These are phyloP conservation scores for Paradendryphiella salina DNA, from an alignment of 2,329 filamentous ascomycete genomes.

Conservation along the genomic window DNA sequence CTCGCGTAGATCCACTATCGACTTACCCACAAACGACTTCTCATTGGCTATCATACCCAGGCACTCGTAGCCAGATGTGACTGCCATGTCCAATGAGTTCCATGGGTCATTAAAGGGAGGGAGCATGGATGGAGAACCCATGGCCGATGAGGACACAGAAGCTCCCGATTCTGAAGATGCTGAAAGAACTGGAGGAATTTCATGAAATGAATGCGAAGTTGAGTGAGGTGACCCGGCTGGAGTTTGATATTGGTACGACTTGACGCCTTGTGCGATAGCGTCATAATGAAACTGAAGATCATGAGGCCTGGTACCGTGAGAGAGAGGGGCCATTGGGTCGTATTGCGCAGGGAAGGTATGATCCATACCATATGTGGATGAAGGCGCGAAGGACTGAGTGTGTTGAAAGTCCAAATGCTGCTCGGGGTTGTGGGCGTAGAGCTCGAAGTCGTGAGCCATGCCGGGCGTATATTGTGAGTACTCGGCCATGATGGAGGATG, in stretches of 20 bases:
- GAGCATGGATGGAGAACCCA: constrained; percentile 61
- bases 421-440: constrained; percentile 43
- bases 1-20: constrained; percentile 31
- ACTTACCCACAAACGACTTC: constrained; percentile 57
- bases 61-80: constrained; percentile 62
- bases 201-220: constrained; percentile 52
- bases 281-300: constrained; percentile 46
- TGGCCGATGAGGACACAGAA: constrained; percentile 55
- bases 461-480: constrained; percentile 36
- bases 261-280: constrained; percentile 43
- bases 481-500: constrained; percentile 41
- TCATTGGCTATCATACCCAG: constrained; percentile 53
- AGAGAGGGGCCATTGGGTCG: constrained; percentile 42
- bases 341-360: constrained; percentile 46
- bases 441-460: constrained; percentile 47
- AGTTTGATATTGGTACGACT: constrained; percentile 44
- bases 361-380: constrained; percentile 37
- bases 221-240: constrained; percentile 52
- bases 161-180: constrained; percentile 57
- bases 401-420: constrained; percentile 40
- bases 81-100: constrained; percentile 62
- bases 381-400: constrained; percentile 35
- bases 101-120: constrained; percentile 63
- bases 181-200: constrained; percentile 52
- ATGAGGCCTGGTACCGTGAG: constrained; percentile 37